These are phyloP conservation scores for Bombardia bombarda DNA, from an alignment of 495 filamentous ascomycete species.

Conservation along the genomic window DNA sequence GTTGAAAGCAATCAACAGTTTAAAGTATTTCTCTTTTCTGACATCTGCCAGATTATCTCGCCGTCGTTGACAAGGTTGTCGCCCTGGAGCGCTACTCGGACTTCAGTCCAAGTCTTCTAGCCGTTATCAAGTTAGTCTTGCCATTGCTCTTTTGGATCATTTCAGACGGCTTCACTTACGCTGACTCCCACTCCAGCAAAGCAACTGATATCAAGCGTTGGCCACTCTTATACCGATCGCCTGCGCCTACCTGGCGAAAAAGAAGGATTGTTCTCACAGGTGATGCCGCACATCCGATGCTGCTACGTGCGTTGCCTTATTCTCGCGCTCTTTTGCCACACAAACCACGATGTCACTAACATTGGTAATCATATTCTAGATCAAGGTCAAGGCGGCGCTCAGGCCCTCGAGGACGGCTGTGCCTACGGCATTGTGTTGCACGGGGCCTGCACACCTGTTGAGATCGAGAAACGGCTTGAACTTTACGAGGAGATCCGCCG, in stretches of 20 bases:
- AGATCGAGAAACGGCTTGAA: constrained; percentile 35
- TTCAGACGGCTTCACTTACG: not conserved
- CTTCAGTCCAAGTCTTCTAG: constrained; percentile 12
- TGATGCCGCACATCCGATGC: constrained; percentile 43
- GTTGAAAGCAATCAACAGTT: not conserved
- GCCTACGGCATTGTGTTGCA: constrained; percentile 28
- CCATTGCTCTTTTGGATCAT: not conserved
- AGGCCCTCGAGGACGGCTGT: constrained; percentile 36
- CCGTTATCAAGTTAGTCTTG: constrained; percentile 2
- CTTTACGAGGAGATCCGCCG: constrained; percentile 45
- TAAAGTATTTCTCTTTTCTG: not conserved
- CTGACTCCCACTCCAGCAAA: constrained; percentile 5
- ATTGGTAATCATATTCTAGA: no score
- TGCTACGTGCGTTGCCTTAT: constrained; percentile 34
- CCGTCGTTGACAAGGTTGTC: constrained; percentile 9
- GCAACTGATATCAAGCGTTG: constrained; percentile 34
- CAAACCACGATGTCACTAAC: no score
- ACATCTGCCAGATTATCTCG: constrained; percentile 10
- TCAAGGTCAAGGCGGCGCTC: constrained; percentile 39
- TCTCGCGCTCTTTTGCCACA: no score
- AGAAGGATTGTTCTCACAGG: constrained; percentile 33
- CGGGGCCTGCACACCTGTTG: not conserved
- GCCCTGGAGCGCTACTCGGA: constrained; percentile 10
- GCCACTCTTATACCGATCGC: constrained; percentile 28
- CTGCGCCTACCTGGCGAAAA: constrained; percentile 20